Conservation (phyloP, 495 filamentous ascomycete genomes). For the Talaromyces thailandensis region DNA sequence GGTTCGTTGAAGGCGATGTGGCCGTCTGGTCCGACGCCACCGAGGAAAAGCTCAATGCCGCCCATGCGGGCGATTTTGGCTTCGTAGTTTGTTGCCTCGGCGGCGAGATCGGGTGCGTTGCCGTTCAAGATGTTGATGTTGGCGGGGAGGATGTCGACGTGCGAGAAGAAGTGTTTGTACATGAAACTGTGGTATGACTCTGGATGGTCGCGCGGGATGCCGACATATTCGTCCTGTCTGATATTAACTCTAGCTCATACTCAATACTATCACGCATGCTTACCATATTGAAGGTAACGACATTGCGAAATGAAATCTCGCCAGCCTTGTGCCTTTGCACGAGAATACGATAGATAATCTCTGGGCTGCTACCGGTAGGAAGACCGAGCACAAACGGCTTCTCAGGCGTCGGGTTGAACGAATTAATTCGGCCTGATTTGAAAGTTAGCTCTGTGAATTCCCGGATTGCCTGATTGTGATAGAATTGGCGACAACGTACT, state of each 20-base stretch:
- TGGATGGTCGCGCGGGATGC: conserved; percentile 70
- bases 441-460: conserved; percentile 6
- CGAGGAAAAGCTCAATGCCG: conserved; percentile 79
- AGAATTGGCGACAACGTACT: conserved; percentile 31
- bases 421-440: conserved; percentile 49
- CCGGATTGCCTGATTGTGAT: not conserved
- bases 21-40: conserved; percentile 76
- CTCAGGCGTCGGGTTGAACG: conserved; percentile 57
- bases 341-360: conserved; percentile 67
- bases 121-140: conserved; percentile 85
- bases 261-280: conserved; percentile 6
- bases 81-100: conserved; percentile 73
- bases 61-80: conserved; percentile 64
- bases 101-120: conserved; percentile 64
- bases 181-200: conserved; percentile 85
- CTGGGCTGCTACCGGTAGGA: conserved; percentile 72
- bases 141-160: conserved; percentile 69
- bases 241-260: conserved; percentile 5
- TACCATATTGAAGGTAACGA: conserved; percentile 91
- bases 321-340: conserved; percentile 69
- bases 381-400: conserved; percentile 78
- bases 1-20: conserved; percentile 91
- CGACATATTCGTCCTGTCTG: conserved; percentile 74
- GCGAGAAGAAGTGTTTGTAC: conserved; percentile 86
- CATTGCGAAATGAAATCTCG: conserved; percentile 77